phyloP scores from a whole-genome alignment of 208 protist genomes.

The Jaenimonas drosophilae region DNA sequence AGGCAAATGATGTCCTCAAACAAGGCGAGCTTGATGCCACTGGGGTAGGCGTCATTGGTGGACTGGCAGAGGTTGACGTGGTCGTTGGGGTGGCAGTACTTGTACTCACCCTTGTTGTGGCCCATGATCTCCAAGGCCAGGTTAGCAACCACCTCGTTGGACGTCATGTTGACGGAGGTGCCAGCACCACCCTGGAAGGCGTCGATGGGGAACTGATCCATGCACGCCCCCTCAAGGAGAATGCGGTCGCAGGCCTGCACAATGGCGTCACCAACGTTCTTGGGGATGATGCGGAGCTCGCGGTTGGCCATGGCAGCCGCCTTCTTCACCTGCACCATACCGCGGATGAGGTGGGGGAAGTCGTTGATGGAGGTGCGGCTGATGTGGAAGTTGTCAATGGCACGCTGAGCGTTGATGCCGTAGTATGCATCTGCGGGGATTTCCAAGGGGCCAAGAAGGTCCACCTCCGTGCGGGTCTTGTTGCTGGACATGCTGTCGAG shows the following conservation, averaged over 20 bases:
- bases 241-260: conserved; percentile 11
- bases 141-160: conserved; percentile 88
- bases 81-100: conserved; percentile 91
- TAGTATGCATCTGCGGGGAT: conserved; percentile 9
- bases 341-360: conserved; percentile 11
- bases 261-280: conserved; percentile 10
- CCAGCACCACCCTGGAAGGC: conserved; percentile 81
- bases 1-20: conserved; percentile 8
- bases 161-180: conserved; percentile 94
- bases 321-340: conserved; percentile 16
- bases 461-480: conserved; percentile 5
- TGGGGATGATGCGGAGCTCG: conserved; percentile 9
- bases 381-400: conserved; percentile 12
- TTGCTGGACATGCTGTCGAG: too few species aligned
- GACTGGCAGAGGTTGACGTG: conserved; percentile 89
- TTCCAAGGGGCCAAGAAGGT: conserved; percentile 6
- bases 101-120: conserved; percentile 45
- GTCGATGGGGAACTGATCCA: conserved; percentile 12
- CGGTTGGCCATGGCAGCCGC: conserved; percentile 9
- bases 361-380: conserved; percentile 12
- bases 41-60: conserved; percentile 47
- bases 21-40: conserved; percentile 15
- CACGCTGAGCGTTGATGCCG: conserved; percentile 10
- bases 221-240: conserved; percentile 7
- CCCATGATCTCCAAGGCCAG: conserved; percentile 75